A percentile compares a stretch with the other conserved stretches of the same genome.
Evolutionary conservation across 2,329 filamentous ascomycete species (phyloP).

Genomic region (Pyricularia grisea): DNA sequence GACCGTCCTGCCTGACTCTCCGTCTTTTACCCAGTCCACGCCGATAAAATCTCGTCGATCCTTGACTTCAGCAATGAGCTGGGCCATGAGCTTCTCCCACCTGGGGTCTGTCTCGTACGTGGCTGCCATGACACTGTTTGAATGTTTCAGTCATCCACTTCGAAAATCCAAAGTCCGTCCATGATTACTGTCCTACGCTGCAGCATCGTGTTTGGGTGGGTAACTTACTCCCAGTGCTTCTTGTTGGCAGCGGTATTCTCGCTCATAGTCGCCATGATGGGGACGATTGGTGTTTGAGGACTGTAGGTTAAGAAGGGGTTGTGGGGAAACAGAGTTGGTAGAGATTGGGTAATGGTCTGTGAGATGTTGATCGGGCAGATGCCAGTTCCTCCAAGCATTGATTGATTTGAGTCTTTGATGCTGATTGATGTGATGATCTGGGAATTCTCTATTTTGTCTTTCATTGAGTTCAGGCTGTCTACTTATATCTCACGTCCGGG

Average conservation of each 20-base stretch:
- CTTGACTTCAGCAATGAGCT: constrained; percentile 45
- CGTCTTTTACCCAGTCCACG: constrained; percentile 39
- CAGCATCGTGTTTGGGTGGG: neutral
- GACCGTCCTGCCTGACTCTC: constrained; percentile 24
- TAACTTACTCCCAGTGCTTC: constrained; percentile 31
- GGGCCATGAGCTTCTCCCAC: constrained; percentile 41
- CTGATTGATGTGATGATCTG: neutral
- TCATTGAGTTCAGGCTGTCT: neutral
- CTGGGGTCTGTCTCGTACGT: constrained; percentile 40
- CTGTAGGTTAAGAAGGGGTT: neutral
- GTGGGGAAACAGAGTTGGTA: neutral
- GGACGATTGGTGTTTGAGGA: neutral
- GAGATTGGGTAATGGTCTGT: neutral
- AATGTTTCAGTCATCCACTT: neutral
- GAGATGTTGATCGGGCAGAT: neutral
- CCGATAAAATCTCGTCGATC: constrained; percentile 51
- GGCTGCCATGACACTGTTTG: constrained; percentile 37
- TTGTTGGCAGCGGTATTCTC: constrained; percentile 23
- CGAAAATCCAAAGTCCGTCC: neutral
- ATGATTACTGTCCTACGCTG: neutral
- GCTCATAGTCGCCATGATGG: neutral
- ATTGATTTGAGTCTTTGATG: neutral
- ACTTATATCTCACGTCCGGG: neutral
- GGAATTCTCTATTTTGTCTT: no score
- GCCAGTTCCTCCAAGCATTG: neutral